Percentiles rank a stretch among this genome's conserved stretches.
phyloP scores from a whole-genome alignment of 768 basidiomycete genomes.

The Amanita rimosa region DNA sequence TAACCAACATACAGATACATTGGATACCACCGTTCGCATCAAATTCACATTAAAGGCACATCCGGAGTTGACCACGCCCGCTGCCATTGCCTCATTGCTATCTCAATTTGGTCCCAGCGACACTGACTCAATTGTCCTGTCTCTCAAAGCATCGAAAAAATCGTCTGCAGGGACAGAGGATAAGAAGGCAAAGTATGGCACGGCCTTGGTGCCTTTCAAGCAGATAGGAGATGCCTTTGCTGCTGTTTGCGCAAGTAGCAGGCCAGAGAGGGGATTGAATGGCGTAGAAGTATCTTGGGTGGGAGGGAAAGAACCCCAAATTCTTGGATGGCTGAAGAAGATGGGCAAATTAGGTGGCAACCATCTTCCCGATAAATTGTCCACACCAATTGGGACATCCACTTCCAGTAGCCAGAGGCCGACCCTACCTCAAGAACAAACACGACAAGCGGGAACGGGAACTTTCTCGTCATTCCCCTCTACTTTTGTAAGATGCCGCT shows the following conservation, averaged over 20 bases:
- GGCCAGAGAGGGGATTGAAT: constrained; percentile 37
- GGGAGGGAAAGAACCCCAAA: constrained; percentile 60
- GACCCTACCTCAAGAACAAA: constrained; percentile 19
- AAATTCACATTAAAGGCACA: constrained; percentile 53
- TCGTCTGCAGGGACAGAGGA: constrained; percentile 18
- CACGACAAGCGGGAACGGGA: constrained; percentile 14
- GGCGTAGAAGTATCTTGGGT: constrained; percentile 69
- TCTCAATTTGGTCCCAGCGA: constrained; percentile 55
- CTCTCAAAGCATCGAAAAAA: constrained; percentile 51
- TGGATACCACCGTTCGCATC: constrained; percentile 68
- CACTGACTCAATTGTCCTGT: constrained; percentile 52
- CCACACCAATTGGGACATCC: constrained; percentile 6
- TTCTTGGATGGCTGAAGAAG: constrained; percentile 63
- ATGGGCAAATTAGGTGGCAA: constrained; percentile 46
- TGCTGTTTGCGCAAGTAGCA: constrained; percentile 52
- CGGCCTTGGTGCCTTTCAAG: constrained; percentile 66
- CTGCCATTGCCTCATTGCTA: constrained; percentile 39
- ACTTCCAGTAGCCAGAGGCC: constrained; percentile 10
- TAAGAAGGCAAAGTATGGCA: constrained; percentile 54
- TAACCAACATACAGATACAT: constrained; percentile 38
- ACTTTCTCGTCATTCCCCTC: constrained; percentile 57
- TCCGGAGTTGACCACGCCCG: constrained; percentile 42
- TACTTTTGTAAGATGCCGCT: constrained; percentile 31
- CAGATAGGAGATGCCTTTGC: constrained; percentile 71
- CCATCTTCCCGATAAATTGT: neutral